Evolutionary conservation across 106 monocot species (phyloP), one percentile per base, ranked within the genome.

Genomic region (Dioscorea alata): DNA sequence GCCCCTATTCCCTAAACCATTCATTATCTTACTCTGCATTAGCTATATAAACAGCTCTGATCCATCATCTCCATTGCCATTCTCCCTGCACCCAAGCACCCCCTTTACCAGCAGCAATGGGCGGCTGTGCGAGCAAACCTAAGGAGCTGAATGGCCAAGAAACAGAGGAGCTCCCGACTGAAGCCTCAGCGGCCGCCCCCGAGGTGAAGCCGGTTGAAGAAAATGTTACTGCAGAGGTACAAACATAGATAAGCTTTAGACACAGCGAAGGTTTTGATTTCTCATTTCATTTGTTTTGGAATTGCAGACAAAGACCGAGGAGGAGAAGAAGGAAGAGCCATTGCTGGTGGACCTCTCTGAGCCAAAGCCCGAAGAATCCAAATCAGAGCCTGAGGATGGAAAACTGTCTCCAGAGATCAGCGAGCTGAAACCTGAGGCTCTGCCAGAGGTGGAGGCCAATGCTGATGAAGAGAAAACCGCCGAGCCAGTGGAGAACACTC

Each of bases 91-190:
- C 22, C 66, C 20, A 50, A 66, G 50, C 65, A 33, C 65, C 49
- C 50, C 42, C 34, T 21, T 13, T 20, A 66, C 49, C 49, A 33
- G 60, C 49, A 74, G 20, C 73, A 51, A 79, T 79, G 78, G 78
- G 78, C 32, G 73, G 72, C 21, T 79, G 78, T 69, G 78, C 73
- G 18, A 79, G 73, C 78, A 79, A 62, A 67, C 68, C 78, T 15
- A 67, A 73, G 68, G 68, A 25, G 48, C 53, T 67, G 19, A 51
- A 73, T 14, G 78, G 73, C 33, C 60, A 52, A 7, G 21, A 31
- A 28, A 72, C 73, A n/a, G 73, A 58, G 65, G 78, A 73, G 60
- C 67, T 42, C 34, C 67, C 67, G 1, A 72, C 33, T 13, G 63
- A 51, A 7, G 73, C 13, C 25, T 10, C 10, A 10, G 16, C 61